phyloP scores from a whole-genome alignment of 1,139 yeast genomes.

The Geotrichum candidum region DNA sequence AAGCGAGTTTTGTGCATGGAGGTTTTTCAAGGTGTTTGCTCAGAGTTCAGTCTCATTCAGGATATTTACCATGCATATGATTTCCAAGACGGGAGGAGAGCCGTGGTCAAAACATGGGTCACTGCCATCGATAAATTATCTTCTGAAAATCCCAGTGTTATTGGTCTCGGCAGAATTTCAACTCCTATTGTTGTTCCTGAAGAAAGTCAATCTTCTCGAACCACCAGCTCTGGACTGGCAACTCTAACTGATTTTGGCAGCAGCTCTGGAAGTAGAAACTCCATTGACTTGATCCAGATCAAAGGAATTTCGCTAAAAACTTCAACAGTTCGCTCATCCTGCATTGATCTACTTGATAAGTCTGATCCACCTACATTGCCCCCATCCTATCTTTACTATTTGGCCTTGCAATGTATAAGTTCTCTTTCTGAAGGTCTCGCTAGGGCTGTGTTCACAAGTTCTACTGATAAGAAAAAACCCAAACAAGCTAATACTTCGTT shows the following conservation, averaged over 20 bases:
- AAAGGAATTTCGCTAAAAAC: constrained; percentile 27
- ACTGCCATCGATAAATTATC: constrained; percentile 37
- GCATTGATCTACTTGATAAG: constrained; percentile 74
- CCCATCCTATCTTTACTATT: constrained; percentile 53
- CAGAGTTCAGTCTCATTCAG: constrained; percentile 49
- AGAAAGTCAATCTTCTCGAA: not conserved
- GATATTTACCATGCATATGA: constrained; percentile 61
- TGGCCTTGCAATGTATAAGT: constrained; percentile 51
- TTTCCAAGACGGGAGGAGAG: constrained; percentile 48
- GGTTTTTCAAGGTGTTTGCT: constrained; percentile 54
- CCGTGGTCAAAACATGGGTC: constrained; percentile 56
- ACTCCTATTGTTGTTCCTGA: constrained; percentile 19
- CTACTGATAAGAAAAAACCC: constrained; percentile 1
- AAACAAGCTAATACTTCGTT: not conserved
- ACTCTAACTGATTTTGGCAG: not conserved
- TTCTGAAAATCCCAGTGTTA: constrained; percentile 24
- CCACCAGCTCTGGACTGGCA: not conserved
- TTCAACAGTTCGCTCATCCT: constrained; percentile 47
- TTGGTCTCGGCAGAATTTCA: constrained; percentile 26
- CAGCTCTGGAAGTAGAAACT: not conserved
- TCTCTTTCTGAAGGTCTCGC: constrained; percentile 67
- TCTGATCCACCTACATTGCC: constrained; percentile 62
- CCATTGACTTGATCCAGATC: constrained; percentile 11
- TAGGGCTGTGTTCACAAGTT: constrained; percentile 42
- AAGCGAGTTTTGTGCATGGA: constrained; percentile 68